Evolutionary conservation across 495 filamentous ascomycete species (phyloP), one percentile per base, ranked within the genome.

Genomic region (Penicillium cataractarum): DNA sequence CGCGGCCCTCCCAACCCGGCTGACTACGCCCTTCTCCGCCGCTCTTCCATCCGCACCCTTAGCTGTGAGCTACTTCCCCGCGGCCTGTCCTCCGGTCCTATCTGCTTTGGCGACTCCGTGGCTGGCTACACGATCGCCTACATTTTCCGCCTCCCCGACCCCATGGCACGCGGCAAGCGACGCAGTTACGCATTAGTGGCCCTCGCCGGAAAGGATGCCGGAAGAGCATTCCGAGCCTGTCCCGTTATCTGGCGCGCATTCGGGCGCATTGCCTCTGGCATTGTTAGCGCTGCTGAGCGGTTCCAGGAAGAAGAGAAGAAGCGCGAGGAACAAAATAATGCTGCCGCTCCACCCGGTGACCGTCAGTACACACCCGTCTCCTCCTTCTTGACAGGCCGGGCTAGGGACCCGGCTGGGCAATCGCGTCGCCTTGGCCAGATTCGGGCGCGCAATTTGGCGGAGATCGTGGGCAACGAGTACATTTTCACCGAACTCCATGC

Each of bases 91-190:
- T 87, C 87, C 17, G 93, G 93, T 0, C 91, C 91, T 12, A 83
- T 97, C 42, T 92, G 91, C 66, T 97, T 97, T 64, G 92, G 92
- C 26, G 93, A 97, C 66, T 83, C 89, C 4, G 76, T 83, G 1
- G 86, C 89, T 4, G 94, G 93, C 48, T 96, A 94, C 76, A 96
- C 93, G 3, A 94, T 94, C 12, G 93, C 93, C 60, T 96, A 91
- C 73, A 89, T 96, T 67, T 97, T 97, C 72, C 91, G 92, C 24
- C 89, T 97, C 10, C 87, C 89, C 19, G 93, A 97, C 71, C 84
- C 92, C 22, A 89, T 93, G 76, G 92, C 93, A 19, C 92, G 93
- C 37, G 93, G 93, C 46, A 87, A 90, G 62, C 86, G 89, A 65
- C 87, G 93, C 60, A 89, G 91, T 44, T 97, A 97, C 75, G 92